Evolutionary conservation across 352 stramenopile genomes (phyloP), one percentile per base, ranked within the genome.

Genomic region (Globisporangium solare): DNA sequence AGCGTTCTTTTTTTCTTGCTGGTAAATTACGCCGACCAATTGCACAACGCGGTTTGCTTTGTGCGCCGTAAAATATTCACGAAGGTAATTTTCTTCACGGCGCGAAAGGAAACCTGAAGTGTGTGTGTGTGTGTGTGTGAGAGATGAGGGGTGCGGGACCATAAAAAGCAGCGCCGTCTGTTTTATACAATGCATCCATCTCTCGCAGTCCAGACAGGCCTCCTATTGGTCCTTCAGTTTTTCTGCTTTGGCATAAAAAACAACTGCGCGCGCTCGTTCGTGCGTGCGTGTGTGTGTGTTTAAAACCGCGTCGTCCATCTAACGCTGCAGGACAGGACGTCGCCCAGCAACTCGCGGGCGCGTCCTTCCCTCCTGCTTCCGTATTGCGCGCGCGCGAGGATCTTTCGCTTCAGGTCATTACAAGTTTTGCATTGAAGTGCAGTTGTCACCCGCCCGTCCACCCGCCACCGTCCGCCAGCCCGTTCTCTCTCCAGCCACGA

Each of bases 331-430:
- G 39, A 43, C 27, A 35, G 7, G 39, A 43, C 17, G 39, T 43
- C 39, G 39, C 39, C 39, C 39, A 43, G 39, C 39, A 43, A 43
- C n/a, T 43, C 39, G 39, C 39, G 17, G 39, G 18, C 39, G 39
- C 39, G 39, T 43, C 39, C 39, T 43, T 43, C 39, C 39, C 39
- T 43, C 39, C 39, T 43, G 7, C 39, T 43, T 43, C 17, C 13
- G 39, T 51, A 3, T 51, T 22, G n/a, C 6, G 14, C 13, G 24
- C 27, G 27, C 4, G 46, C 1, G 46, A 7, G 20, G 46, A 51
- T 51, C 46, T 51, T 51, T 18, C 46, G 46, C 46, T 51, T 51
- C 6, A 5, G 14, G 20, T 52, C 97, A 97, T 81, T 98, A 95
- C 60, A 84, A 88, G 37, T 68, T 71, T 70, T 78, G 60, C 67